Conservation (phyloP, 768 basidiomycete species). For the Pleurotus citrinopileatus region DNA sequence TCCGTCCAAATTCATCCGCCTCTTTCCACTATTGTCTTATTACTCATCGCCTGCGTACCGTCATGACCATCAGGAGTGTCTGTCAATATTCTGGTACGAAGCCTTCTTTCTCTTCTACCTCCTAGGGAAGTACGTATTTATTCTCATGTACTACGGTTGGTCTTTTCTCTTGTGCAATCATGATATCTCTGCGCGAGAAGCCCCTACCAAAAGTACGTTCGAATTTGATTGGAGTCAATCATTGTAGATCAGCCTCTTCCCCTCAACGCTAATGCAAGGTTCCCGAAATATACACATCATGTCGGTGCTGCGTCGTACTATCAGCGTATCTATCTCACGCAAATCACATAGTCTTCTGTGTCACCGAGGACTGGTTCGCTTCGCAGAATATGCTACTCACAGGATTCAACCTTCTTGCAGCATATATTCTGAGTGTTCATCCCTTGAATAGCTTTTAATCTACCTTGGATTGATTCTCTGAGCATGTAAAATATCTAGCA, state of each 20-base stretch:
- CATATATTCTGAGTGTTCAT: too few species aligned
- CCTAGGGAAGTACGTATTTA: conserved; percentile 26
- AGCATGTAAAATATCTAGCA: too few species aligned
- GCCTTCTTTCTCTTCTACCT: background rate
- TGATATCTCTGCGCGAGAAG: conserved; percentile 16
- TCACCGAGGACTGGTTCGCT: too few species aligned
- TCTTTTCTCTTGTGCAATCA: conserved; percentile 28
- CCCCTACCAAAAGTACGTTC: conserved; percentile 2
- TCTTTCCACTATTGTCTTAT: conserved; percentile 13
- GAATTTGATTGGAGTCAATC: background rate
- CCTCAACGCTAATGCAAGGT: too few species aligned
- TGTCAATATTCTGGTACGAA: conserved; percentile 17
- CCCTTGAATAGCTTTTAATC: too few species aligned
- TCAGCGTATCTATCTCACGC: background rate
- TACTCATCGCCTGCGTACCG: conserved; percentile 9
- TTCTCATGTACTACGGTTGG: conserved; percentile 31
- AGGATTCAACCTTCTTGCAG: too few species aligned
- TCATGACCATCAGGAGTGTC: background rate
- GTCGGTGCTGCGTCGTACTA: background rate
- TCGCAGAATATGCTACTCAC: too few species aligned
- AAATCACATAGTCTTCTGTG: background rate
- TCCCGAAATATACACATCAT: too few species aligned
- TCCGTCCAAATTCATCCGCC: conserved; percentile 29
- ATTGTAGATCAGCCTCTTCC: too few species aligned
- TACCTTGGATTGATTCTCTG: too few species aligned